Evolutionary conservation across 768 basidiomycete genomes (phyloP), one percentile per base, ranked within the genome.

Genomic region (Kwoniella bestiolae): DNA sequence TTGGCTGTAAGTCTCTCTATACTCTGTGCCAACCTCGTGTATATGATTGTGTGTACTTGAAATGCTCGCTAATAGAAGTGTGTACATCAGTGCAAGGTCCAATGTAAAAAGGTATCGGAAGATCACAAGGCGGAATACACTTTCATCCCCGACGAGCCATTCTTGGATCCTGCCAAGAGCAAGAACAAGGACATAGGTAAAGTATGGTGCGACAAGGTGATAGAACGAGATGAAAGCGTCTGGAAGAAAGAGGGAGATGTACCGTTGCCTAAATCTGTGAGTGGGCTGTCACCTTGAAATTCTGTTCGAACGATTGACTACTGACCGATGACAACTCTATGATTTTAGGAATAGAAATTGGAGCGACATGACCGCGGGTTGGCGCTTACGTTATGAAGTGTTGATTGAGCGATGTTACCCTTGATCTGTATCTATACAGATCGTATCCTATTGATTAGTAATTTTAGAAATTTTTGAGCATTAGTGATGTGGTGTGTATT

Each of bases 171-270:
- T n/a, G n/a, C n/a, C n/a, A 26, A 31, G 18, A 26, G 25, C 26
- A 51, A 7, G 12, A 25, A 51, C 29, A 2, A 23, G 9, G 50
- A 51, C 14, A 26, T 51, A 16, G 50, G 50, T 51, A 51, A 26
- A 29, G 50, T 51, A 3, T 51, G 50, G 50, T 51, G 50, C 25
- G 50, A 51, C 29, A 51, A 51, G 26, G 50, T 51, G 3, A 7
- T 28, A 6, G 21, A 21, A 31, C 26, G 50, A 51, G 50, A 51
- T 29, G 50, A 51, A 26, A 51, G 50, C 18, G 29, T 51, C n/a
- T 51, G 50, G 50, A 51, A 51, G 28, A 26, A 51, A 5, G 50
- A 14, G 3, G 26, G 29, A 26, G 50, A 51, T 51, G 26, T 51
- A 7, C 23, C 0, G 3, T 29, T 51, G 16, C 50, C 50, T 51